Base-by-base conservation (phyloP, 1,284 basidiomycete species). In the Malassezia psittaci region DNA sequence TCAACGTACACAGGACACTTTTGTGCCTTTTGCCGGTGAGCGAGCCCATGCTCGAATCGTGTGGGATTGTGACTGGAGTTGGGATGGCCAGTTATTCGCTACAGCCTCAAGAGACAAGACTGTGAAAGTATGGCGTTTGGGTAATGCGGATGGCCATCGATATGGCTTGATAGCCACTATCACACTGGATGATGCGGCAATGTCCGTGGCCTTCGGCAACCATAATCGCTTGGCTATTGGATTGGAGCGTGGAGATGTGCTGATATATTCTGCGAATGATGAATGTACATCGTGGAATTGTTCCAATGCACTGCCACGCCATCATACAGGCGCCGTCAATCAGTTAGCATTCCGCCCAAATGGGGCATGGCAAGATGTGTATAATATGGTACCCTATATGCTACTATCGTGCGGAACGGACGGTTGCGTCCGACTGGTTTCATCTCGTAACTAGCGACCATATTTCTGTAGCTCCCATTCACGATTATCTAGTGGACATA, bases 401-500 rank as follows among this genome's bases (percentile, higher is more conserved):
- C 60, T 69, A 11, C 61, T 67, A 5, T 66, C 61, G 1, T 63
- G 59, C 8, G 64, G 63, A 0, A 61, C 65, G n/a, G 67, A 69
- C 29, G 67, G 67, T 5, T 53, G 51, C 36, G 62, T 66, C 24
- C 61, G 67, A 3, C 51, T 69, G 37, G 15, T 46, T 12, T 36
- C 59, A 42, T 21, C 51, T 15, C 32, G 34, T 33, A 10, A 5
- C 41, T 48, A 54, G 41, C 53, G 58, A 5, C 52, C 19, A 63
- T 77, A 90, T 86, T 90, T 90, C 78, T 93, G 89, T 69, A 89
- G 77, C 73, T 90, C 89, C 88, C 90, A 77, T 48, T 77, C 78
- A 72, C 87, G 83, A 78, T 99, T 99, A 78, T 98, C 94, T 56
- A 99, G 79, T 3, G 93, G 94, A 76, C 94, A 99, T 43, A 98